phyloP scores from a whole-genome alignment of 306 rosid species.

The Pyrus communis region DNA sequence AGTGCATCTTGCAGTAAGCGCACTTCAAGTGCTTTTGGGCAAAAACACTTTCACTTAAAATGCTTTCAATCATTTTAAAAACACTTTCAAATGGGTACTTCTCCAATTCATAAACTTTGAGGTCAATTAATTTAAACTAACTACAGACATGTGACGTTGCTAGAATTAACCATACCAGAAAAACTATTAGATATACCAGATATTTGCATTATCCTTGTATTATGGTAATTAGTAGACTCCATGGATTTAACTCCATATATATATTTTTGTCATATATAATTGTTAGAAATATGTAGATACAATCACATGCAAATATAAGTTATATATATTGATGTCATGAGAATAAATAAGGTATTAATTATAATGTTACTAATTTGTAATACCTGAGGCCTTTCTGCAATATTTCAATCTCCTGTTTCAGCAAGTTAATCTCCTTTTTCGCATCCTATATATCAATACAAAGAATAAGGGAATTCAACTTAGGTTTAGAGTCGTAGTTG shows the following conservation, averaged over 20 bases:
- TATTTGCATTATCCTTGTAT: background rate
- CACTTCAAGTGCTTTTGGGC: too few relatives aligned
- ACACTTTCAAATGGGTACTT: too few relatives aligned
- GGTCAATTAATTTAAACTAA: too few relatives aligned
- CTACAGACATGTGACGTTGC: too few relatives aligned
- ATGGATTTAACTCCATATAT: background rate
- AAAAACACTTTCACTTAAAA: too few relatives aligned
- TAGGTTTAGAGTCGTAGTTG: background rate
- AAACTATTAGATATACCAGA: background rate
- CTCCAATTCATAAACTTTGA: too few relatives aligned
- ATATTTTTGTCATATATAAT: background rate
- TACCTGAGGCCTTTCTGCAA: constrained; percentile 83
- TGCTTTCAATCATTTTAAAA: too few relatives aligned
- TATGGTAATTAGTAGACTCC: too few relatives aligned
- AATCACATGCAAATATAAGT: background rate
- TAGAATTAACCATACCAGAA: too few relatives aligned
- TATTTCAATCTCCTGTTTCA: constrained; percentile 63
- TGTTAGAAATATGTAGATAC: background rate
- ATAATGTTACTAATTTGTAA: background rate
- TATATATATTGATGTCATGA: background rate
- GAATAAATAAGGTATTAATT: background rate
- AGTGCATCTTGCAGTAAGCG: too few relatives aligned
- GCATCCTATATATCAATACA: constrained; percentile 37
- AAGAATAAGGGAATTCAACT: background rate
- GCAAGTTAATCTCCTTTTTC: constrained; percentile 49